Conservation (phyloP, 2,329 filamentous ascomycete genomes). For the Fusarium luffae region DNA sequence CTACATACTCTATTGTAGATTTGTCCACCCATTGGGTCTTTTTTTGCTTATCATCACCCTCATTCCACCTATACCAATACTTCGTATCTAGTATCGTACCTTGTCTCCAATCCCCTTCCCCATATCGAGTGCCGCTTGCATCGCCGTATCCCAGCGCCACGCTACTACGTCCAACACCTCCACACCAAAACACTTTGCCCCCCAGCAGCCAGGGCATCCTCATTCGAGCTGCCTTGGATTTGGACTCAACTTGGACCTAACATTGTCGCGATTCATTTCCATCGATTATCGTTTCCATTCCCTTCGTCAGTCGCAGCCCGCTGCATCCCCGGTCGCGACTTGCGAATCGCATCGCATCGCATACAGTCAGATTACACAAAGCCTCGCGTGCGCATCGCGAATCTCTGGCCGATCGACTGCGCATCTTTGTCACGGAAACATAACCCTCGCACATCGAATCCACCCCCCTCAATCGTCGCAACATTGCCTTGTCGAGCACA, state of each 20-base stretch:
- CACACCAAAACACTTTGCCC: conserved; percentile 41
- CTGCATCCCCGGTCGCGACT: conserved; percentile 38
- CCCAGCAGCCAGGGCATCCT: conserved; percentile 39
- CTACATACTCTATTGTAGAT: conserved; percentile 1
- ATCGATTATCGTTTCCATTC: conserved; percentile 13
- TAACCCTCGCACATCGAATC: conserved; percentile 29
- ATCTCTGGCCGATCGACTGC: conserved; percentile 36
- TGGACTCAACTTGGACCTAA: conserved; percentile 30
- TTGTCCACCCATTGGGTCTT: conserved; percentile 21
- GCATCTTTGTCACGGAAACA: conserved; percentile 24
- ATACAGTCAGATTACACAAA: conserved; percentile 18
- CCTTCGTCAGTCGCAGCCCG: conserved; percentile 26
- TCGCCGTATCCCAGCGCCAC: conserved; percentile 43
- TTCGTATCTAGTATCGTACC: conserved; percentile 11
- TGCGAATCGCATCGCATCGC: conserved; percentile 38
- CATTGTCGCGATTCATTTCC: conserved; percentile 36
- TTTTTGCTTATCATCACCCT: background rate
- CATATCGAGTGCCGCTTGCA: conserved; percentile 41
- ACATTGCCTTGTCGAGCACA: conserved; percentile 41
- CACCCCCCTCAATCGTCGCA: conserved; percentile 33
- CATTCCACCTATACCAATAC: conserved; percentile 2
- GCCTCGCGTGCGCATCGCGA: conserved; percentile 46
- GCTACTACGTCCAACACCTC: conserved; percentile 41
- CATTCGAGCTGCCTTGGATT: conserved; percentile 24
- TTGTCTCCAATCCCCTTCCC: conserved; percentile 25